phyloP scores from a whole-genome alignment of 352 stramenopile species.

The Globisporangium sylvaticum region DNA sequence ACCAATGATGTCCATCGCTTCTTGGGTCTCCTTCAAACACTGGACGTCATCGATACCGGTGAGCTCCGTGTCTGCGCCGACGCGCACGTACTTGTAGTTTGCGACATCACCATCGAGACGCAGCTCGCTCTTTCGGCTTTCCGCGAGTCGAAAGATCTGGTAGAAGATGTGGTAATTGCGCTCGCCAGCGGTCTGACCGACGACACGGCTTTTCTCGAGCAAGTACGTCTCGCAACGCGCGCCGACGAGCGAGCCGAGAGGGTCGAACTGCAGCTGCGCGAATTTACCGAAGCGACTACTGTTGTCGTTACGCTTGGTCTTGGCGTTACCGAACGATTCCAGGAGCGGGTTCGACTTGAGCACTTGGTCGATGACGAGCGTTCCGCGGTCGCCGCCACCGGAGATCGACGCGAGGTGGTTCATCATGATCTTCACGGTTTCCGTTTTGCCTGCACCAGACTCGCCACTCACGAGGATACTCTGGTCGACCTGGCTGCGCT shows the following conservation, averaged over 20 bases:
- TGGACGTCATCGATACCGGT: conserved; percentile 67
- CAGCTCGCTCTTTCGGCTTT: conserved; percentile 44
- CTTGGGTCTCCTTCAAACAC: conserved; percentile 80
- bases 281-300: conserved; percentile 80
- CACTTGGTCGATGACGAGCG: conserved; percentile 75
- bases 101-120: conserved; percentile 51
- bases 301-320: conserved; percentile 85
- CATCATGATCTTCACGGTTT: conserved; percentile 92
- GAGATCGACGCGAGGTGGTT: conserved; percentile 80
- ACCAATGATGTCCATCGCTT: conserved; percentile 88
- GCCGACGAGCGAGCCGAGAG: conserved; percentile 51
- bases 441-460: conserved; percentile 89
- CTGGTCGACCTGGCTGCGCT: conserved; percentile 69
- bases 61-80: conserved; percentile 45
- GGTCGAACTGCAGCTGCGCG: conserved; percentile 75
- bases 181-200: conserved; percentile 88
- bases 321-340: conserved; percentile 77
- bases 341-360: conserved; percentile 74
- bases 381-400: conserved; percentile 55
- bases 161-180: conserved; percentile 99
- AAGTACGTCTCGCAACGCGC: conserved; percentile 91
- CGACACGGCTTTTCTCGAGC: conserved; percentile 94
- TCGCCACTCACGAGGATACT: conserved; percentile 86
- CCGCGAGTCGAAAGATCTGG: conserved; percentile 80
- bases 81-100: conserved; percentile 79